These are phyloP conservation scores for Tetrapyrgos nigripes DNA, from an alignment of 1,284 basidiomycete genomes.

Conservation along the genomic window DNA sequence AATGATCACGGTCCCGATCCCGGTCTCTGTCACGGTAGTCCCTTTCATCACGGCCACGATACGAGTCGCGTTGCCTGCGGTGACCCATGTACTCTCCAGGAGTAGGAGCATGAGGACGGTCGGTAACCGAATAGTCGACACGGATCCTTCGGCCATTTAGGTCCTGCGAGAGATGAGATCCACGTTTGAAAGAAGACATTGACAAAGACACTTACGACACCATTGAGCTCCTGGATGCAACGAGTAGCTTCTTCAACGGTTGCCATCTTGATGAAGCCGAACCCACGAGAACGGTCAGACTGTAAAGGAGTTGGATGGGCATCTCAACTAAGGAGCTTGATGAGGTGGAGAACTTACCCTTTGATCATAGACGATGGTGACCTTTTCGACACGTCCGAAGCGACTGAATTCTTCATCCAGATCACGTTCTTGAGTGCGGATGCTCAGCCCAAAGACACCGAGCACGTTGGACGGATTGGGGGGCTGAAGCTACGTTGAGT, in stretches of 20 bases:
- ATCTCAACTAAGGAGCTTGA: slow-evolving; percentile 11
- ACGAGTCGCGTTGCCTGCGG: slow-evolving; percentile 70
- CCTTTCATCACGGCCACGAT: slow-evolving; percentile 47
- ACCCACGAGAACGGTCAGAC: slow-evolving; percentile 96
- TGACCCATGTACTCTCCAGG: slow-evolving; percentile 98
- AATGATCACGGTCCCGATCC: slow-evolving; percentile 50
- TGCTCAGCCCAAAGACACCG: slow-evolving; percentile 96
- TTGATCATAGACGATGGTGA: slow-evolving; percentile 98
- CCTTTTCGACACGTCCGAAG: slow-evolving; percentile 93
- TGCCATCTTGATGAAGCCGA: slow-evolving; percentile 97
- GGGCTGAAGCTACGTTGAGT: slow-evolving; percentile 63
- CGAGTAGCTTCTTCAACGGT: slow-evolving; percentile 85
- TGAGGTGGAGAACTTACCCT: slow-evolving; percentile 66
- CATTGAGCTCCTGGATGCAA: slow-evolving; percentile 93
- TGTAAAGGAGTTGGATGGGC: slow-evolving; percentile 36
- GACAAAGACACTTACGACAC: slow-evolving; percentile 67
- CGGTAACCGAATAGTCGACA: slow-evolving; percentile 96
- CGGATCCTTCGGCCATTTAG: slow-evolving; percentile 95
- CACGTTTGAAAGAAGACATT: background rate
- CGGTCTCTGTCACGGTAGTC: slow-evolving; percentile 41
- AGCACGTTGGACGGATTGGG: slow-evolving; percentile 89
- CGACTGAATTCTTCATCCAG: slow-evolving; percentile 93
- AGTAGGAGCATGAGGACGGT: slow-evolving; percentile 92
- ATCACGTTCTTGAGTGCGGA: slow-evolving; percentile 93
- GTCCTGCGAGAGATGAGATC: slow-evolving; percentile 57